Base-by-base conservation (phyloP, 192 early-diverging fungal genomes). In the Paraglomus brasilianum region DNA sequence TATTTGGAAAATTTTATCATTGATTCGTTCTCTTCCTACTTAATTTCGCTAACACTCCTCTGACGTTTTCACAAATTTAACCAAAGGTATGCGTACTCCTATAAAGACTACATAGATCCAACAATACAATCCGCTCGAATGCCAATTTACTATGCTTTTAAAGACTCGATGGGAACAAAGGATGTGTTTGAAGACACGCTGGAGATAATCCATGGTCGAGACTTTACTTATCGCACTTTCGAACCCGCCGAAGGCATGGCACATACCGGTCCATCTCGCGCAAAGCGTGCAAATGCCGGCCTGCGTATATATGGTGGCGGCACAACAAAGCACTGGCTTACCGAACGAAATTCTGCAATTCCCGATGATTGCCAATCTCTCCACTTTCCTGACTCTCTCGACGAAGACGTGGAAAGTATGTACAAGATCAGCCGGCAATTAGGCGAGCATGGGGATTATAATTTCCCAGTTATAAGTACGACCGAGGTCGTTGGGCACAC, bases 121-220 rank as follows among this genome's bases (percentile, higher is more conserved):
- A 83, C 81, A 71, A 83, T 79, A 43, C 86, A 78, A 75, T 91
- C 81, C 14, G 95, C 85, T 39, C 85, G 92, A 10, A 80, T 96
- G 73, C 85, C 87, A 2, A 78, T 97, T 39, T 79, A 77, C 38
- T 86, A 90, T 73, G 93, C 95, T 5, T 73, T 95, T 24, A 80
- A 85, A 36, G 95, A 97, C 56, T 88, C 90, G 7, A 63, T 92
- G 46, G 94, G 95, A 0, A 66, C 93, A 43, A 87, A 89, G 66
- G 95, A 97, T 61, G 87, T 97, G 11, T 60, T 93, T 9, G 78
- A 90, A 66, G 95, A 97, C 65, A 85, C 89, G 0, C 63, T 85
- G 17, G 89, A 91, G 69, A 92, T 93, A 5, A 81, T 92, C 65
- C 81, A 84, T 14, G 93, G 93, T 0, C 86, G 89, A 2, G 78